Percentiles rank a stretch among this genome's conserved stretches.
These are phyloP conservation scores for Periconia digitata DNA, from an alignment of 2,329 filamentous ascomycete genomes.

Conservation along the genomic window DNA sequence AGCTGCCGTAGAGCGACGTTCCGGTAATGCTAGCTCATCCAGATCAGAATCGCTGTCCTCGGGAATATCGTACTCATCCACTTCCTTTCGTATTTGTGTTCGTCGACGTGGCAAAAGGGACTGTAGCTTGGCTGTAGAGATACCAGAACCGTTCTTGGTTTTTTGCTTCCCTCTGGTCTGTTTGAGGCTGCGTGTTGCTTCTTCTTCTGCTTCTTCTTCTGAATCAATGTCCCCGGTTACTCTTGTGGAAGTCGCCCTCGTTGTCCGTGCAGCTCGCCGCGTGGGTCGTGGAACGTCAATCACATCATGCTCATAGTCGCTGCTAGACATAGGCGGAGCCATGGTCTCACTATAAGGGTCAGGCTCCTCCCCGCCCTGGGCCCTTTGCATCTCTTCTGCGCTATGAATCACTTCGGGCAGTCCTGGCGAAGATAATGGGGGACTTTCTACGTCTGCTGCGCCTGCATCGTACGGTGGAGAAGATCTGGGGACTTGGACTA, in stretches of 20 bases:
- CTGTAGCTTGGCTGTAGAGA: constrained; percentile 49
- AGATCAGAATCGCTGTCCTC: constrained; percentile 41
- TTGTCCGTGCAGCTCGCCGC: constrained; percentile 18
- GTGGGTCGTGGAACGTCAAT: constrained; percentile 17
- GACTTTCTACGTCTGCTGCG: constrained; percentile 29
- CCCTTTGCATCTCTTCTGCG: constrained; percentile 24
- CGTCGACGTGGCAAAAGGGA: constrained; percentile 48
- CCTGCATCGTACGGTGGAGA: constrained; percentile 39
- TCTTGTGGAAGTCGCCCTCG: constrained; percentile 17
- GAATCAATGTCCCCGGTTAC: constrained; percentile 23
- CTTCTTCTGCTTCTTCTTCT: constrained; percentile 10
- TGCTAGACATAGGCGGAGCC: constrained; percentile 50
- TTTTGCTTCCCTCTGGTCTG: constrained; percentile 28
- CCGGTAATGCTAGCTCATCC: constrained; percentile 44
- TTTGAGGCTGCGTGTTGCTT: constrained; percentile 16
- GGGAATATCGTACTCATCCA: constrained; percentile 47
- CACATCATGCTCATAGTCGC: constrained; percentile 24
- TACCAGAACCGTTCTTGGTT: constrained; percentile 23
- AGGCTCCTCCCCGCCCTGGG: constrained; percentile 21
- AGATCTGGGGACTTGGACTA: constrained; percentile 43
- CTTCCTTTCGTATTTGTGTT: constrained; percentile 27
- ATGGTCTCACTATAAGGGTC: constrained; percentile 44
- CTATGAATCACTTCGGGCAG: constrained; percentile 36
- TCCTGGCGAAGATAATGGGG: constrained; percentile 37
- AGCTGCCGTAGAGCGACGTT: constrained; percentile 15